phyloP scores from a whole-genome alignment of 2,329 filamentous ascomycete genomes.

The Trichoderma simmonsii region DNA sequence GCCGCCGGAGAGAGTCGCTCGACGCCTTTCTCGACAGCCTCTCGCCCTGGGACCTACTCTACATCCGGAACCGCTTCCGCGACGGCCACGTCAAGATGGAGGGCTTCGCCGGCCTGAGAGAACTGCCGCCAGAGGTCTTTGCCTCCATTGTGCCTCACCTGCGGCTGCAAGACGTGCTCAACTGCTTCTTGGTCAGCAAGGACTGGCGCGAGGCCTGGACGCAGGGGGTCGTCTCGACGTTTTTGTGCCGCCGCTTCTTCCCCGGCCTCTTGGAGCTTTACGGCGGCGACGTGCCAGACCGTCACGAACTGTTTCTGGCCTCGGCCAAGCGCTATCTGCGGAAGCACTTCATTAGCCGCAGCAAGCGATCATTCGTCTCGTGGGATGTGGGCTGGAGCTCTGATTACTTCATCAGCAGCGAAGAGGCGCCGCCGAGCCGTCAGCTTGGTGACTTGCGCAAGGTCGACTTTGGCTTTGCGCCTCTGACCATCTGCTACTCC shows the following conservation, averaged over 20 bases:
- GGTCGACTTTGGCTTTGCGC: slow-evolving; percentile 18
- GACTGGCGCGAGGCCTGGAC: slow-evolving; percentile 29
- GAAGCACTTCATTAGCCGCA: slow-evolving; percentile 13
- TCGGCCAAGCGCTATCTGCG: slow-evolving; percentile 20
- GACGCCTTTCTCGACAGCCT: slow-evolving; percentile 26
- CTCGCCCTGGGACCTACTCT: slow-evolving; percentile 29
- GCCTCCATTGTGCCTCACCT: slow-evolving; percentile 25
- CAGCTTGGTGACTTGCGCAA: slow-evolving; percentile 8
- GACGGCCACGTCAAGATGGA: slow-evolving; percentile 21
- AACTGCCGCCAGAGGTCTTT: slow-evolving; percentile 31
- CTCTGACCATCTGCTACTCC: slow-evolving; percentile 24
- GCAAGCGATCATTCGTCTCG: slow-evolving; percentile 6
- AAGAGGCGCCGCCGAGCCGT: neutral
- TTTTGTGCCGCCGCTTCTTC: slow-evolving; percentile 28
- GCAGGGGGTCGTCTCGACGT: slow-evolving; percentile 22
- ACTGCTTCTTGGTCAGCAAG: slow-evolving; percentile 27
- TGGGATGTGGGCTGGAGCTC: slow-evolving; percentile 23
- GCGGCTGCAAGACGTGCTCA: slow-evolving; percentile 26
- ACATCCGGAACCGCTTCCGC: slow-evolving; percentile 25
- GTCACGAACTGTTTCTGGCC: slow-evolving; percentile 21
- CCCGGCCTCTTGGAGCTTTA: slow-evolving; percentile 27
- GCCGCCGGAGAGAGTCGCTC: slow-evolving; percentile 20
- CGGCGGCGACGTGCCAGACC: slow-evolving; percentile 5
- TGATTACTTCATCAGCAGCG: neutral
- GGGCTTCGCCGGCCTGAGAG: slow-evolving; percentile 25